Base-by-base conservation (phyloP, 106 monocot species). In the Gastrodia elata region DNA sequence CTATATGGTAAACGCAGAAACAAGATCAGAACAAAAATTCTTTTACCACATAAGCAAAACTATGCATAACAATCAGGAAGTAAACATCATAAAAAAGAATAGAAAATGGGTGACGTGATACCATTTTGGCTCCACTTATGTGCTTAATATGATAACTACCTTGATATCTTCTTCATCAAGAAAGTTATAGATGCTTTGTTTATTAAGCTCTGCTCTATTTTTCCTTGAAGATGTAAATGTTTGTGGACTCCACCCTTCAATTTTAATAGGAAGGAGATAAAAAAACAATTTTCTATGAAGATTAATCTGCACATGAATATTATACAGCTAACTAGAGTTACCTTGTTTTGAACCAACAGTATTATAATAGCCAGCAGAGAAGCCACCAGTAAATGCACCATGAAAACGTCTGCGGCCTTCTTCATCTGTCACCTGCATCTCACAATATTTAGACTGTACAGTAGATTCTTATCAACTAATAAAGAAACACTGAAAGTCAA, bases 301-400 rank as follows among this genome's bases (percentile, higher is more conserved):
- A 38, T 74, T 27, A 41, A 2, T 69, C 8, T 25, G 25, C 4
- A 22, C 28, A 25, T 25, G 11, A 38, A 69, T 18, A 13, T 46
- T 41, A 28, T n/a, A 72, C 4, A 18, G 26, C 35, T 57, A 78
- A 48, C 55, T 42, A 43, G 68, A 57, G 39, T 14, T 25, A 97
- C 97, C 97, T 72, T 93, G 93, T 87, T 97, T 97, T 42, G 97
- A 86, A 15, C 97, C 97, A 85, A 72, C 97, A 55, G 90, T 97
- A 64, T 97, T 97, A 77, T 97, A 97, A 82, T 88, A 97, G 3
- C 97, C 97, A 83, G 97, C 92, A 75, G 93, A 97, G 77, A 86
- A 97, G 34, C 97, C 97, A 44, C 97, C 97, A 65, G 92, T 97
- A 76, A 97, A 97, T 70, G 97, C 97, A 55, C 97, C 97, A 76